Evolutionary conservation across 805 yeast species (phyloP).

Genomic region (Cyberlindnera euphorbiae): DNA sequence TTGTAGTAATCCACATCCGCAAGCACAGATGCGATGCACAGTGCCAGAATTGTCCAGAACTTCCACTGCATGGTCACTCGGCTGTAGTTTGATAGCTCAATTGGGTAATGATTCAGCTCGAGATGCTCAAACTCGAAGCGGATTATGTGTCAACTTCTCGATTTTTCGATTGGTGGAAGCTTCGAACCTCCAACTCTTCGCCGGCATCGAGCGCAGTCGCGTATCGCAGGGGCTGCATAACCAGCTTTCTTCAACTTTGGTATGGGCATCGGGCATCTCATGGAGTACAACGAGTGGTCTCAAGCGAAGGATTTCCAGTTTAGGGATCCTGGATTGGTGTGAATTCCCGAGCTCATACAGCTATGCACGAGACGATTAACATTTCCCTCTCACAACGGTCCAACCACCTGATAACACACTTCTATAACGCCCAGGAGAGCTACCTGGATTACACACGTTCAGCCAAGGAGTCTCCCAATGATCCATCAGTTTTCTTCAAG

Average conservation of each 20-base stretch:
- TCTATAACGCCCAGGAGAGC: slow-evolving; percentile 74
- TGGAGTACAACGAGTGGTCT: too few species aligned
- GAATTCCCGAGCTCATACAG: too few species aligned
- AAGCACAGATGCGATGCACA: slow-evolving; percentile 7
- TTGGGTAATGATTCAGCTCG: not conserved
- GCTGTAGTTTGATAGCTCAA: not conserved
- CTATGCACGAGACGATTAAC: slow-evolving; percentile 78
- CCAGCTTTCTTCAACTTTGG: too few species aligned
- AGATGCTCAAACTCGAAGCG: not conserved
- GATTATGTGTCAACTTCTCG: slow-evolving; percentile 10
- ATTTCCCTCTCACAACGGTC: slow-evolving; percentile 68
- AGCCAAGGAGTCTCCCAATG: slow-evolving; percentile 25
- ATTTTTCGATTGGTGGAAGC: too few species aligned
- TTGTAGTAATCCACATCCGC: slow-evolving; percentile 41
- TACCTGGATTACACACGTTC: slow-evolving; percentile 49
- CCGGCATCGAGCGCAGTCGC: too few species aligned
- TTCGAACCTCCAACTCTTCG: too few species aligned
- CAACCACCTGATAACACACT: slow-evolving; percentile 73
- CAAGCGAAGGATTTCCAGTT: too few species aligned
- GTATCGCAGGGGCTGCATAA: too few species aligned
- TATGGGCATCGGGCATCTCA: too few species aligned
- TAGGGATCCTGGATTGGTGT: too few species aligned
- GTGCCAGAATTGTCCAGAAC: slow-evolving; percentile 2
- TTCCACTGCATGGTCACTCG: slow-evolving; percentile 9
- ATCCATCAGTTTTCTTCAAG: slow-evolving; percentile 44